phyloP scores from a whole-genome alignment of 192 early-diverging fungal genomes.

The Backusella morwellensis region DNA sequence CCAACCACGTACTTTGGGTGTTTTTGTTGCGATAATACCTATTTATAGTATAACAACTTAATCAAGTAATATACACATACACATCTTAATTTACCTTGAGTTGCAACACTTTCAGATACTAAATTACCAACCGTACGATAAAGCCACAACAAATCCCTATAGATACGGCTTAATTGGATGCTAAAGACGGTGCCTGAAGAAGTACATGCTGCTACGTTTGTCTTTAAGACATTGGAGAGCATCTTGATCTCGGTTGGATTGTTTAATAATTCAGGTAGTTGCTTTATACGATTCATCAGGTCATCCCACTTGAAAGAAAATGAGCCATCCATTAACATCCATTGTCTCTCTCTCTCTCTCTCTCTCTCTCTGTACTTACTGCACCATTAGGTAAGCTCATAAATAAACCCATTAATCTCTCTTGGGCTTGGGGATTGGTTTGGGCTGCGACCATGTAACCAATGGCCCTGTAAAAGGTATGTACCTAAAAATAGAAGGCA shows the following conservation, averaged over 20 bases:
- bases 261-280: slow-evolving; percentile 66
- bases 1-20: slow-evolving; percentile 87
- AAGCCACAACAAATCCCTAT: slow-evolving; percentile 85
- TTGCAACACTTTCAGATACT: slow-evolving; percentile 75
- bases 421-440: slow-evolving; percentile 70
- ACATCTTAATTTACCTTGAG: slow-evolving; percentile 43
- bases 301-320: slow-evolving; percentile 65
- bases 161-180: slow-evolving; percentile 86
- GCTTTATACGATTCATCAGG: slow-evolving; percentile 66
- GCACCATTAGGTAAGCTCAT: slow-evolving; percentile 90
- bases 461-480: slow-evolving; percentile 98
- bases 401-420: slow-evolving; percentile 75
- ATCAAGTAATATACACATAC: too few relatives aligned
- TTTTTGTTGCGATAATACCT: slow-evolving; percentile 80
- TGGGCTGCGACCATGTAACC: slow-evolving; percentile 99
- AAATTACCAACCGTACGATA: slow-evolving; percentile 88
- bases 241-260: slow-evolving; percentile 83
- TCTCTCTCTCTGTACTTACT: slow-evolving; percentile 40
- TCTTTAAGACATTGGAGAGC: slow-evolving; percentile 93
- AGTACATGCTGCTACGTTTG: slow-evolving; percentile 88
- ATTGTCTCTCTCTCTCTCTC: neutral
- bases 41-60: neutral
- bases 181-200: slow-evolving; percentile 88
- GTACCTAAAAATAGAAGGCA: slow-evolving; percentile 42
- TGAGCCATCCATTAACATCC: neutral